Evolutionary conservation across 208 protist species (phyloP).

Genomic region (Trypanosoma rangeli): DNA sequence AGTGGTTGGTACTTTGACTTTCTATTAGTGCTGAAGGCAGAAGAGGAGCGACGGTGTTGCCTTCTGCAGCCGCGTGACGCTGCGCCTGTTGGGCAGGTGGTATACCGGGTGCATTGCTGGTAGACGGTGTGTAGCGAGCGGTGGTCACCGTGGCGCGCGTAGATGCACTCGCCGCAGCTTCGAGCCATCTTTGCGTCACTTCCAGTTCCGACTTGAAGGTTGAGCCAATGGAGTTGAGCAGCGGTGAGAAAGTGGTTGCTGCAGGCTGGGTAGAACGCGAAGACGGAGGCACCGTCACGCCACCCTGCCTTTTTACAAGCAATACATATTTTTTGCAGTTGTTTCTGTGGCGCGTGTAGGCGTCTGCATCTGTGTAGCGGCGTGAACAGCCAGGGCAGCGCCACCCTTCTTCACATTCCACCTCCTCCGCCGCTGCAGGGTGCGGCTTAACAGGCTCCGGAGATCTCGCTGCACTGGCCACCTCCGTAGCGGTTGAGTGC

Average conservation of each 20-base stretch:
- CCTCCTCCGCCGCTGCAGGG: background rate
- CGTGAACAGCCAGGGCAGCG: background rate
- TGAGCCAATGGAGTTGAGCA: background rate
- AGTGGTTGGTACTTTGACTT: slow-evolving; percentile 16
- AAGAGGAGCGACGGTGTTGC: background rate
- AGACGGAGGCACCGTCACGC: background rate
- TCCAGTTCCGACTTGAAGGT: slow-evolving; percentile 6
- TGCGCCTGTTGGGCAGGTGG: background rate
- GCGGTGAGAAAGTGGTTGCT: background rate
- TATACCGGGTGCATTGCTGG: background rate
- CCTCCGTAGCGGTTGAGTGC: background rate
- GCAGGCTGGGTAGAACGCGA: background rate
- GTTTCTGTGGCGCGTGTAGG: background rate
- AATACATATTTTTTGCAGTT: slow-evolving; percentile 7
- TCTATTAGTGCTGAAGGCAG: slow-evolving; percentile 1
- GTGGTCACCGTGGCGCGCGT: background rate
- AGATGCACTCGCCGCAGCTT: background rate
- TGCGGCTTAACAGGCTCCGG: background rate
- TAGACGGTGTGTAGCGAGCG: background rate
- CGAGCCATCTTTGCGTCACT: background rate
- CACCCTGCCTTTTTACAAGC: background rate
- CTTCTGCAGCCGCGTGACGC: background rate
- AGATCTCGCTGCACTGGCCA: background rate
- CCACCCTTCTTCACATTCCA: background rate
- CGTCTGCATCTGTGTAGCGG: background rate